These are phyloP conservation scores for Apiospora pterosperma DNA, from an alignment of 2,329 filamentous ascomycete genomes.

Conservation along the genomic window DNA sequence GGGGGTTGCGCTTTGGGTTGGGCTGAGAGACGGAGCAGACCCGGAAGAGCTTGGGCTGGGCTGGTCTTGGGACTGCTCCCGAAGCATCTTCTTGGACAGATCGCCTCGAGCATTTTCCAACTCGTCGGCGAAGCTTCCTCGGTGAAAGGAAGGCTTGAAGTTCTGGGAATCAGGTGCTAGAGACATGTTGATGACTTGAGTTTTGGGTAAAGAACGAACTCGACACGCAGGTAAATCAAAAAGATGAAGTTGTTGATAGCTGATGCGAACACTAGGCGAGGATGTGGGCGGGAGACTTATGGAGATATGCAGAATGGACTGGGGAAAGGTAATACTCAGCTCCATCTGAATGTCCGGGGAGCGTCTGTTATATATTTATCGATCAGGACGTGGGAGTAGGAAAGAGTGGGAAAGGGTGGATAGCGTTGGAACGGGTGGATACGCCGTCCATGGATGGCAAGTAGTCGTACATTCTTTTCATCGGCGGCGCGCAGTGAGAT, in stretches of 20 bases:
- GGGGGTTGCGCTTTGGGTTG: slow-evolving; percentile 20
- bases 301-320: not conserved
- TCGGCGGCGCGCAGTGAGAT: not conserved
- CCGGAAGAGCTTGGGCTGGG: slow-evolving; percentile 19
- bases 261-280: not conserved
- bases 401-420: not conserved
- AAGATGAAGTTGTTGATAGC: not conserved
- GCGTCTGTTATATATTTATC: slow-evolving; percentile 4
- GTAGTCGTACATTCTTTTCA: not conserved
- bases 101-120: slow-evolving; percentile 27
- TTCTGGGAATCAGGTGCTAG: slow-evolving; percentile 11
- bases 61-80: slow-evolving; percentile 14
- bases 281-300: not conserved
- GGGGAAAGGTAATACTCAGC: not conserved
- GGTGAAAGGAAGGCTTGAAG: slow-evolving; percentile 25
- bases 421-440: not conserved
- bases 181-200: slow-evolving; percentile 17
- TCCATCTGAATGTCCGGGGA: not conserved
- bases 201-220: slow-evolving; percentile 31
- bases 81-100: slow-evolving; percentile 23
- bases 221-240: slow-evolving; percentile 28
- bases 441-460: not conserved
- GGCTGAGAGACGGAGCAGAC: slow-evolving; percentile 24
- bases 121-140: slow-evolving; percentile 29
- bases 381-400: not conserved